Evolutionary conservation across 2,329 filamentous ascomycete species (phyloP).

Genomic region (Pseudogymnoascus sp.): DNA sequence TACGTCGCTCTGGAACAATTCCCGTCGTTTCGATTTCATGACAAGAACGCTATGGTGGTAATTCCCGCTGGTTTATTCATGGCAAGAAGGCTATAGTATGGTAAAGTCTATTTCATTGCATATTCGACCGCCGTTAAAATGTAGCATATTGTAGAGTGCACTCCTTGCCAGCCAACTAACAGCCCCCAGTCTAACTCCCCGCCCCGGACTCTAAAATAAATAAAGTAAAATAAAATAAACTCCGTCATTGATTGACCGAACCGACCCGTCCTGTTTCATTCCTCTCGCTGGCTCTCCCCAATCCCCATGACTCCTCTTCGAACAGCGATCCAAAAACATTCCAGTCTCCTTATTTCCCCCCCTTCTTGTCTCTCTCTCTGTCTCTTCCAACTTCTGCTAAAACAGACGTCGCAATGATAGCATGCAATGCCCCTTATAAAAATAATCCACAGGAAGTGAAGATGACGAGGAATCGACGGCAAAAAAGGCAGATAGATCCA

Average conservation of each 20-base stretch:
- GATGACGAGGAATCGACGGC: background rate
- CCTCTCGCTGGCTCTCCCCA: background rate
- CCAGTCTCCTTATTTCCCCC: background rate
- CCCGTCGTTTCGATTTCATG: background rate
- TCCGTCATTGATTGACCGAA: background rate
- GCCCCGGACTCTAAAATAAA: background rate
- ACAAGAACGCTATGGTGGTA: background rate
- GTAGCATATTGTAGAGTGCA: background rate
- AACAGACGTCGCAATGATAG: background rate
- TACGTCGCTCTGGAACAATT: background rate
- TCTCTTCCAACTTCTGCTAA: background rate
- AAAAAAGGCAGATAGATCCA: background rate
- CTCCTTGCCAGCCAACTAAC: background rate
- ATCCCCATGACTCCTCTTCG: background rate
- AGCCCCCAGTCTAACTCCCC: background rate
- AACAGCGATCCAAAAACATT: conserved; percentile 6
- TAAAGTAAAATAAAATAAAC: background rate
- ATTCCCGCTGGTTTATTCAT: background rate
- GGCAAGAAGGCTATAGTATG: background rate
- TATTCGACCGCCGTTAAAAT: background rate
- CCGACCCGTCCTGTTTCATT: background rate
- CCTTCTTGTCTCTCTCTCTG: background rate
- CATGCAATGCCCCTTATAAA: background rate
- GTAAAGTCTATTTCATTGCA: conserved; percentile 1
- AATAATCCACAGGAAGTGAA: conserved; percentile 3